Evolutionary conservation across 257 asterid species (phyloP).

Genomic region (Fraxinus quadrangulata): DNA sequence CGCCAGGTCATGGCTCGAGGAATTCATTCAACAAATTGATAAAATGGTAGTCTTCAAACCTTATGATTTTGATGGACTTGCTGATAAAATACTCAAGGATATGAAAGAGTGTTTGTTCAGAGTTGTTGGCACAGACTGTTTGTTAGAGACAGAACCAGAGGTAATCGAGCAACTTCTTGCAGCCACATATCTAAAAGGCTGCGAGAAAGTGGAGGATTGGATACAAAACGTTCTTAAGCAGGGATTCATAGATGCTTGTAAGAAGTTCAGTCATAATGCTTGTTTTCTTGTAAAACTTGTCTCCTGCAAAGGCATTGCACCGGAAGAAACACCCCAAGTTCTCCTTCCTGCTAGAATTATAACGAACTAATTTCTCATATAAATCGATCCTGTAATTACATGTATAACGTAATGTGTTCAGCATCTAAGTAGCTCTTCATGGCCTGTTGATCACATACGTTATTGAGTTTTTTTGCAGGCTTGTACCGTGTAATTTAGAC

Average conservation of each 20-base stretch:
- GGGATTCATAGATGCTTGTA: conserved; percentile 61
- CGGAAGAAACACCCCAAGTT: conserved; percentile 30
- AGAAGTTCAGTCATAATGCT: conserved; percentile 45
- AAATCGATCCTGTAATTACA: conserved; percentile 30
- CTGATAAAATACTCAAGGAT: conserved; percentile 39
- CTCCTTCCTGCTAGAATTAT: conserved; percentile 61
- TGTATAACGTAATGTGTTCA: conserved; percentile 22
- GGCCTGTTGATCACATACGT: conserved; percentile 27
- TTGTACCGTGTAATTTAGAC: conserved; percentile 4
- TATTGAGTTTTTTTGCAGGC: conserved; percentile 24
- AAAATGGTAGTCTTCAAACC: conserved; percentile 49
- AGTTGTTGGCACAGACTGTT: conserved; percentile 47
- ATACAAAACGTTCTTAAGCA: conserved; percentile 43
- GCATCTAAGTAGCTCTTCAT: conserved; percentile 30
- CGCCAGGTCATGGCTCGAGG: conserved; percentile 58
- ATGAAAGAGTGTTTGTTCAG: conserved; percentile 40
- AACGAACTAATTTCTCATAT: conserved; percentile 35
- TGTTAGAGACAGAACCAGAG: conserved; percentile 56
- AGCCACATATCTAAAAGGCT: conserved; percentile 47
- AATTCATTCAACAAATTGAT: conserved; percentile 45
- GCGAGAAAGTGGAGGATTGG: conserved; percentile 64
- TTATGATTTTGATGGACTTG: conserved; percentile 44
- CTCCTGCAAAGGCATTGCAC: conserved; percentile 30
- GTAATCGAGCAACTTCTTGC: conserved; percentile 66
- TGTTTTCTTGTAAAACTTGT: conserved; percentile 58